These are phyloP conservation scores for Tetrapisispora phaffii DNA, from an alignment of 805 yeast species.

Conservation along the genomic window DNA sequence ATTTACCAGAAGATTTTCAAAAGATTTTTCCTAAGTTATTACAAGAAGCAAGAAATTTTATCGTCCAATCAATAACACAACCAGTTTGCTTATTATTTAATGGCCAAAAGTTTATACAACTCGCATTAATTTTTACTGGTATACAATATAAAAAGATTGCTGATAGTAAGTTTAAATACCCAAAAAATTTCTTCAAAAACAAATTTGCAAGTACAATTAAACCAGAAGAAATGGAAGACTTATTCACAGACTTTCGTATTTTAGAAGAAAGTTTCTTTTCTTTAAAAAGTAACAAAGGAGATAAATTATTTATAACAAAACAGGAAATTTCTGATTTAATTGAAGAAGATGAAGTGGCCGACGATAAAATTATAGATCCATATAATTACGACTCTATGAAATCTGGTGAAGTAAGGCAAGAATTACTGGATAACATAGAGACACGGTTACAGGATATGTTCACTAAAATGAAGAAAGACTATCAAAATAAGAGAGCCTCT, in stretches of 20 bases:
- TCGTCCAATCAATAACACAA: constrained; percentile 30
- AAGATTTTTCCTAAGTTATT: constrained; percentile 24
- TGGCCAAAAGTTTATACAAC: constrained; percentile 25
- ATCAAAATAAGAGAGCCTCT: constrained; percentile 11
- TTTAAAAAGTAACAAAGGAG: constrained; percentile 29
- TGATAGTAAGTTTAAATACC: constrained; percentile 23
- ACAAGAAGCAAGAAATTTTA: constrained; percentile 27
- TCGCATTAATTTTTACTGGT: constrained; percentile 26
- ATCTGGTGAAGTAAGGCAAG: constrained; percentile 25
- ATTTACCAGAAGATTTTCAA: constrained; percentile 22
- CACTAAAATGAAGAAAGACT: constrained; percentile 16
- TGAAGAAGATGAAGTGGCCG: constrained; percentile 13
- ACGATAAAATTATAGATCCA: not conserved
- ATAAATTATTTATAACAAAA: constrained; percentile 17
- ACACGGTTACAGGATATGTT: constrained; percentile 18
- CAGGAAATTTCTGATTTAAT: constrained; percentile 18
- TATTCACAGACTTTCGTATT: constrained; percentile 22
- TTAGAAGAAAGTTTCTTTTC: constrained; percentile 29
- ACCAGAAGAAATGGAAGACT: constrained; percentile 16
- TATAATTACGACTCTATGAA: constrained; percentile 18
- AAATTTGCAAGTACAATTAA: constrained; percentile 20
- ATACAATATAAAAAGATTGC: constrained; percentile 20
- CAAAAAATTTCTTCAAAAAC: constrained; percentile 23
- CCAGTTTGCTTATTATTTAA: constrained; percentile 29
- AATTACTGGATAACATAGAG: constrained; percentile 22